Percentiles rank a stretch among this genome's conserved stretches.
Evolutionary conservation across 1,284 basidiomycete genomes (phyloP).

Genomic region (Microbotryum intermedium): DNA sequence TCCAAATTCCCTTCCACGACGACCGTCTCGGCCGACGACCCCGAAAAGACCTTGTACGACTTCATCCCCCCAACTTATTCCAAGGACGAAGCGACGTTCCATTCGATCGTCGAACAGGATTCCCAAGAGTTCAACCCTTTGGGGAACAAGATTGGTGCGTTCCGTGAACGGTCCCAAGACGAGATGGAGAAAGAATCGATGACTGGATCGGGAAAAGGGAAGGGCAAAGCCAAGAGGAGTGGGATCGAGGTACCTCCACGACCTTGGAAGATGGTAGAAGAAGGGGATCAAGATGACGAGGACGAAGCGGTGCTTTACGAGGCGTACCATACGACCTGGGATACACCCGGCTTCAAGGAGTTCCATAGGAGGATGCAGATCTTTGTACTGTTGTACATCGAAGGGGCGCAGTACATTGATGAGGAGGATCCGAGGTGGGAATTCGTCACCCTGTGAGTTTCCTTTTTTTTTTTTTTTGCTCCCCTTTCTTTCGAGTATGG

Average conservation of each 20-base stretch:
- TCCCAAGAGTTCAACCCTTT: conserved; percentile 63
- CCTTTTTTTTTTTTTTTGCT: neutral
- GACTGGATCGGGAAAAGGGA: conserved; percentile 50
- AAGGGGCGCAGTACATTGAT: conserved; percentile 86
- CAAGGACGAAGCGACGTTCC: conserved; percentile 57
- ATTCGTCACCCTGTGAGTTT: conserved; percentile 39
- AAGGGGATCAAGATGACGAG: conserved; percentile 49
- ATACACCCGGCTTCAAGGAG: conserved; percentile 80
- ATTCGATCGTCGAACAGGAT: conserved; percentile 60
- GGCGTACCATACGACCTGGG: conserved; percentile 59
- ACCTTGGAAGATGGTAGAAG: conserved; percentile 31
- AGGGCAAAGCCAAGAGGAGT: conserved; percentile 33
- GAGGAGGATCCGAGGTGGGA: conserved; percentile 44
- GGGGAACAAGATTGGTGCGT: conserved; percentile 67
- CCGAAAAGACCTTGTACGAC: conserved; percentile 64
- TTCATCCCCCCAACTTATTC: conserved; percentile 71
- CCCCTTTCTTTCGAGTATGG: neutral
- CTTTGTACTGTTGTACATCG: conserved; percentile 89
- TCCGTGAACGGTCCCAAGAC: conserved; percentile 50
- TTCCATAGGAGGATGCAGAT: conserved; percentile 92
- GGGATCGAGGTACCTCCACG: conserved; percentile 15
- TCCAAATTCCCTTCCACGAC: conserved; percentile 59
- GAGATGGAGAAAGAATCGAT: conserved; percentile 26
- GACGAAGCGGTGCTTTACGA: conserved; percentile 41
- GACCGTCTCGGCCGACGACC: conserved; percentile 68